Evolutionary conservation across 176 grass and related monocot species (phyloP), one percentile per base, ranked within the genome.

Genomic region (Leersia perrieri): DNA sequence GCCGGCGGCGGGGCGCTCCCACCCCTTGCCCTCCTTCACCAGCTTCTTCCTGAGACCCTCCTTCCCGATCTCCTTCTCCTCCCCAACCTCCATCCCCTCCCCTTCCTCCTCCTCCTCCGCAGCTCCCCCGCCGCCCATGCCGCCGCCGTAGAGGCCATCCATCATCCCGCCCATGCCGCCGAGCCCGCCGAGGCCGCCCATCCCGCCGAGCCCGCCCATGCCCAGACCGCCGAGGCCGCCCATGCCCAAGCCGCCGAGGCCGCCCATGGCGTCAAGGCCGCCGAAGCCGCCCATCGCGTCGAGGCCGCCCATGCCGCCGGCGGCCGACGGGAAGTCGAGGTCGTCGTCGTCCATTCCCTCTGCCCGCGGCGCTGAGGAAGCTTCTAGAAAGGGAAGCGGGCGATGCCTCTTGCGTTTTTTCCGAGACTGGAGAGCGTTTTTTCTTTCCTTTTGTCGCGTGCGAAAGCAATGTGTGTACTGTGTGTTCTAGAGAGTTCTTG

Each of bases 21-120:
- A 83, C 22, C 91, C 83, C 23, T 91, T 84, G 1, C 94, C 94
- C 63, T 97, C 88, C 63, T 85, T 93, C 11, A 97, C 70, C 5
- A 97, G 80, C 86, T 68, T 91, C 80, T 97, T 97, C 77, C 82
- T 91, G 8, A 93, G 81, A 11, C 94, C 94, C 76, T 89, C 73
- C 83, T 93, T 85, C 55, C 91, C 91, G 75, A 91, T 87, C 84
- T 83, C 91, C 78, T 58, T 89, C 84, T 93, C 91, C 28, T 91
- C 94, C 63, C 88, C 90, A 0, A 81, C 85, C 80, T 90, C 90
- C 72, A 90, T n/a, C 33, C 44, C 89, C 39, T 74, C 41, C 10
- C 76, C 93, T 60, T 36, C 86, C 88, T 15, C 75, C 40, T 2
- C 44, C 60, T 13, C n/a, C 18, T 33, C 16, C 38, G 60, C 75